Evolutionary conservation across 1,139 yeast species (phyloP).

Genomic region (Taiozyma sp.): DNA sequence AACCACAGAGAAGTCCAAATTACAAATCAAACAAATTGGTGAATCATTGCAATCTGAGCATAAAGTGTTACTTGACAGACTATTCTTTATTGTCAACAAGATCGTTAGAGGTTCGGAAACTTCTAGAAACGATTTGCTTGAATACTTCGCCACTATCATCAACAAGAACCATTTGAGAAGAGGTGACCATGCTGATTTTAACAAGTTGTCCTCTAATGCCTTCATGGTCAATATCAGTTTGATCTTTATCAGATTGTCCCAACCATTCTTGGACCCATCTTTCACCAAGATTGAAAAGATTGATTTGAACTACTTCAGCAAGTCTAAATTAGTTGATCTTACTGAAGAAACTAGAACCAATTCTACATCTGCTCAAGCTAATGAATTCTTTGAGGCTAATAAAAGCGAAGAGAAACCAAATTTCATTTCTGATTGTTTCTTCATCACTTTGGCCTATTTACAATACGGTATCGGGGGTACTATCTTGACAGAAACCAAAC

Average conservation of each 20-base stretch:
- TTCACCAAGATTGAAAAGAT: conserved; percentile 69
- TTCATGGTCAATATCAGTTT: conserved; percentile 73
- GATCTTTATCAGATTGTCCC: conserved; percentile 63
- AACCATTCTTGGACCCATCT: conserved; percentile 76
- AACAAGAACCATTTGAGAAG: conserved; percentile 81
- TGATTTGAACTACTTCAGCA: conserved; percentile 57
- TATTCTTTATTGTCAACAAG: conserved; percentile 66
- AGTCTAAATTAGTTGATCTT: conserved; percentile 48
- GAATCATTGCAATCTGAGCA: conserved; percentile 58
- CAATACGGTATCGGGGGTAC: conserved; percentile 91
- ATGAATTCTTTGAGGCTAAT: conserved; percentile 41
- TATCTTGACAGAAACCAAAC: conserved; percentile 43
- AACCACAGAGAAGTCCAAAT: conserved; percentile 34
- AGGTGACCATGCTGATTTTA: conserved; percentile 76
- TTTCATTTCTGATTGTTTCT: conserved; percentile 87
- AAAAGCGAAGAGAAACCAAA: conserved; percentile 42
- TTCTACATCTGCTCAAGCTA: conserved; percentile 67
- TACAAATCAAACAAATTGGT: conserved; percentile 41
- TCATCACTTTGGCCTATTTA: conserved; percentile 66
- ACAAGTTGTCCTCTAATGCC: conserved; percentile 69
- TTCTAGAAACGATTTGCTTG: conserved; percentile 57
- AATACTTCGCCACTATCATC: conserved; percentile 65
- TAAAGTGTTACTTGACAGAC: conserved; percentile 47
- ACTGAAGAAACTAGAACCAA: conserved; percentile 79
- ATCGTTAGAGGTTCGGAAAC: conserved; percentile 70